These are phyloP conservation scores for Knoxdaviesia capensis DNA, from an alignment of 2,329 filamentous ascomycete species.

Conservation along the genomic window DNA sequence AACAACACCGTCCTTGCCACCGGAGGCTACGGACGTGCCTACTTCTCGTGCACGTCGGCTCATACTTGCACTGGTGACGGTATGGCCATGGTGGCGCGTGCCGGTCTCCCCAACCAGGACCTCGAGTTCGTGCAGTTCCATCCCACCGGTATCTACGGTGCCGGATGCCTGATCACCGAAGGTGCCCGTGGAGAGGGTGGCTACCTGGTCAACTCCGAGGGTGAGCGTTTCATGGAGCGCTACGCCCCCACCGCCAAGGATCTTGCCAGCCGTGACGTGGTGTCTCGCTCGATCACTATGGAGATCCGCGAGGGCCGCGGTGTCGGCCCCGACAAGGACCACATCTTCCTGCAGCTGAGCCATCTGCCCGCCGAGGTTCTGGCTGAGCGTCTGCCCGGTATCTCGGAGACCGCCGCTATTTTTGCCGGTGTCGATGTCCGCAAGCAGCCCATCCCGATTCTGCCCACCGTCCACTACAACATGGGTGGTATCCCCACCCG, in stretches of 20 bases:
- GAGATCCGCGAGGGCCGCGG: slow-evolving; percentile 95
- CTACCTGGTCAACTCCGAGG: slow-evolving; percentile 92
- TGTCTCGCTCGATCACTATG: slow-evolving; percentile 94
- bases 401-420: slow-evolving; percentile 94
- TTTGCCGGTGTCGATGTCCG: slow-evolving; percentile 93
- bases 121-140: slow-evolving; percentile 99
- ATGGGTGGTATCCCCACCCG: slow-evolving; percentile 98
- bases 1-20: slow-evolving; percentile 95
- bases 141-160: slow-evolving; percentile 96
- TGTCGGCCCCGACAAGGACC: slow-evolving; percentile 92
- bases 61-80: slow-evolving; percentile 98
- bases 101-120: slow-evolving; percentile 96
- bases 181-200: slow-evolving; percentile 95
- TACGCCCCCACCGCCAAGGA: slow-evolving; percentile 97
- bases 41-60: slow-evolving; percentile 95
- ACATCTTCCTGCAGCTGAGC: slow-evolving; percentile 95
- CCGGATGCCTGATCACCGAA: slow-evolving; percentile 93
- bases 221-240: slow-evolving; percentile 98
- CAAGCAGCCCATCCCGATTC: slow-evolving; percentile 90
- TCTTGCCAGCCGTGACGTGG: slow-evolving; percentile 87
- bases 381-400: slow-evolving; percentile 90
- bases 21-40: slow-evolving; percentile 91
- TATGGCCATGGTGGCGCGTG: slow-evolving; percentile 98
- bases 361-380: slow-evolving; percentile 84
- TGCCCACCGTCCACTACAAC: slow-evolving; percentile 98